phyloP scores from a whole-genome alignment of 2,329 filamentous ascomycete genomes.

The Arthrobotrys conoides region DNA sequence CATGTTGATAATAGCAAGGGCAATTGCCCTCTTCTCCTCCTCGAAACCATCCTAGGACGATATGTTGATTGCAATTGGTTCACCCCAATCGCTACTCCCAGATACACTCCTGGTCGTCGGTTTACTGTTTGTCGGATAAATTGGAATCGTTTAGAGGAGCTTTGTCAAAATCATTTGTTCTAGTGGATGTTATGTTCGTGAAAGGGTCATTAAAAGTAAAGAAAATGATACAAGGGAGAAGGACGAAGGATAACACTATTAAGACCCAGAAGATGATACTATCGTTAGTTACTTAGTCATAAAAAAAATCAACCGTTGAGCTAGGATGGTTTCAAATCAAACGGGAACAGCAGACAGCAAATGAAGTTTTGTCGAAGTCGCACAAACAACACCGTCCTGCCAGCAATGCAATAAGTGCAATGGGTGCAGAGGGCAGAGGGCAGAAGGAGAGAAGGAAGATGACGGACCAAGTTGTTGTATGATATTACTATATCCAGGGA shows the following conservation, averaged over 20 bases:
- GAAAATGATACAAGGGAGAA: neutral
- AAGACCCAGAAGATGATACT: conserved; percentile 27
- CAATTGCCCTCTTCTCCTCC: conserved; percentile 54
- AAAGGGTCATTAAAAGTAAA: conserved; percentile 51
- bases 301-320: conserved; percentile 26
- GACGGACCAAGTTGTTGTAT: conserved; percentile 33
- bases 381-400: conserved; percentile 41
- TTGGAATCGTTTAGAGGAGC: conserved; percentile 32
- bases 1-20: conserved; percentile 57
- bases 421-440: too few species aligned
- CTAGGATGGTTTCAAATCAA: conserved; percentile 12
- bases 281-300: conserved; percentile 47
- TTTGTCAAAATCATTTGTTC: conserved; percentile 53
- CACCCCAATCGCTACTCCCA: conserved; percentile 27
- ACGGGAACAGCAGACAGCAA: conserved; percentile 12
- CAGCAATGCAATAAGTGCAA: conserved; percentile 17
- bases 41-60: conserved; percentile 51
- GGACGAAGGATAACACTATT: conserved; percentile 34
- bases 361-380: conserved; percentile 32
- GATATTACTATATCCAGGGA: conserved; percentile 52
- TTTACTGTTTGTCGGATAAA: conserved; percentile 20
- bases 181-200: conserved; percentile 38
- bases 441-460: conserved; percentile 6
- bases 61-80: conserved; percentile 33
- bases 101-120: conserved; percentile 6